Evolutionary conservation across 257 asterid genomes (phyloP), one percentile per base, ranked within the genome.

Genomic region (Scutellaria baicalensis): DNA sequence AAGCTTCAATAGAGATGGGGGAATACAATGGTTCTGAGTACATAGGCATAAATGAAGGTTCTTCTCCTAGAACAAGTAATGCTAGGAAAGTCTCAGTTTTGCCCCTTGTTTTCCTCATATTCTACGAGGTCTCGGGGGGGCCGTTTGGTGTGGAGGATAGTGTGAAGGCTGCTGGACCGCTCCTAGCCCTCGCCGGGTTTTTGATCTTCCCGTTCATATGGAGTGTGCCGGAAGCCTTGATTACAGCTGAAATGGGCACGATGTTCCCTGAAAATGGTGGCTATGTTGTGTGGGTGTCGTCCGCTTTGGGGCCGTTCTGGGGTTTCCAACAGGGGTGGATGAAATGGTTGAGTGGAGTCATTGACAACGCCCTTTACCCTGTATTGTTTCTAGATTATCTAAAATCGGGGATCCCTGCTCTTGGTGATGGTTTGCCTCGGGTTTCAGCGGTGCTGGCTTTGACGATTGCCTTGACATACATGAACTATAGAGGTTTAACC

Each of bases 261-360:
- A 85, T 85, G 90, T 85, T 82, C 39, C 90, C 90, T 2, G 90
- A 85, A 73, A 80, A 85, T 51, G 84, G 90, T 27, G 90, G 90
- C 6, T 85, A 85, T 68, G 90, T 85, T 1, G 88, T 82, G 69
- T 85, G 90, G 90, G 88, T 85, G 9, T 78, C 90, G 1, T 81
- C 90, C 0, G 90, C 84, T 52, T 72, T 85, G 44, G 88, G 88
- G 11, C 90, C 90, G 0, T 85, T 78, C n/a, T 85, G 90, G 90
- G 90, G 88, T 0, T 85, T 85, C 66, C 90, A 85, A 68, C 90
- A 85, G 23, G 90, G 90, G 18, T 85, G 90, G 90, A 74, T 85
- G 84, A 85, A 85, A 74, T 85, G 90, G 90, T 69, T 85, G 45
- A 85, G 90, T 71, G 90, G 90, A 47, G 90, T 85, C 0, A 84